Percentiles rank a stretch among this genome's conserved stretches.
Conservation (phyloP, 106 monocot species). For the Dioscorea dumetorum region DNA sequence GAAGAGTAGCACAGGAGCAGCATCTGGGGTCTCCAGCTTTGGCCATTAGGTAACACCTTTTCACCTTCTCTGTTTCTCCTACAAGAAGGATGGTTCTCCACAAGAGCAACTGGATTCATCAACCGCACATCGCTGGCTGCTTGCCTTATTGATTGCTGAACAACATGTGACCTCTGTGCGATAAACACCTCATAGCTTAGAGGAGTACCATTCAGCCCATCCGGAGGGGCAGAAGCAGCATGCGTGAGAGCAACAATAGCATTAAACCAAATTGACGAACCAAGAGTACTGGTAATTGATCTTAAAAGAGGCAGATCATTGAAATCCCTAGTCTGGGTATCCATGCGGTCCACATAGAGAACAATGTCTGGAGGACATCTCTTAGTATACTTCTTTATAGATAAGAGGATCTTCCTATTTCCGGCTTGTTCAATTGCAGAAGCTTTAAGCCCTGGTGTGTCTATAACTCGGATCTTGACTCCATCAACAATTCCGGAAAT, state of each 20-base stretch:
- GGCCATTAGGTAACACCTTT: conserved; percentile 79
- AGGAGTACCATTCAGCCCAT: conserved; percentile 73
- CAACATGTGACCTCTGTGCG: conserved; percentile 79
- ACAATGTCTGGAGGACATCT: conserved; percentile 89
- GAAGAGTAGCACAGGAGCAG: conserved; percentile 88
- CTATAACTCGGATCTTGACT: conserved; percentile 67
- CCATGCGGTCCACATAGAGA: conserved; percentile 87
- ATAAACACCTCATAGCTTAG: conserved; percentile 78
- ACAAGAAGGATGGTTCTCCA: conserved; percentile 90
- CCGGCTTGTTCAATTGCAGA: conserved; percentile 71
- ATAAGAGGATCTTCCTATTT: conserved; percentile 57
- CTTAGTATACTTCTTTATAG: conserved; percentile 74
- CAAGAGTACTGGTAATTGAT: conserved; percentile 54
- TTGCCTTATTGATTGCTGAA: conserved; percentile 76
- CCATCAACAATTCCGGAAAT: conserved; percentile 69
- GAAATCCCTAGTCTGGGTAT: conserved; percentile 81
- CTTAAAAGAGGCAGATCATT: conserved; percentile 79
- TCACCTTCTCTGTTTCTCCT: conserved; percentile 75
- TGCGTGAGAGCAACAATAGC: conserved; percentile 87
- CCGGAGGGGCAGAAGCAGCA: conserved; percentile 86
- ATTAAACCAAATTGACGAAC: conserved; percentile 89
- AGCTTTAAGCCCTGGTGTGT: conserved; percentile 78
- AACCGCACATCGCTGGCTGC: conserved; percentile 88
- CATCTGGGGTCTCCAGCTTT: conserved; percentile 78
- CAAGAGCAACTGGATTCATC: conserved; percentile 87